A percentile compares a stretch with the other conserved stretches of the same genome.
These are phyloP conservation scores for Brettanomyces sp. DNA, from an alignment of 805 yeast genomes.

Conservation along the genomic window DNA sequence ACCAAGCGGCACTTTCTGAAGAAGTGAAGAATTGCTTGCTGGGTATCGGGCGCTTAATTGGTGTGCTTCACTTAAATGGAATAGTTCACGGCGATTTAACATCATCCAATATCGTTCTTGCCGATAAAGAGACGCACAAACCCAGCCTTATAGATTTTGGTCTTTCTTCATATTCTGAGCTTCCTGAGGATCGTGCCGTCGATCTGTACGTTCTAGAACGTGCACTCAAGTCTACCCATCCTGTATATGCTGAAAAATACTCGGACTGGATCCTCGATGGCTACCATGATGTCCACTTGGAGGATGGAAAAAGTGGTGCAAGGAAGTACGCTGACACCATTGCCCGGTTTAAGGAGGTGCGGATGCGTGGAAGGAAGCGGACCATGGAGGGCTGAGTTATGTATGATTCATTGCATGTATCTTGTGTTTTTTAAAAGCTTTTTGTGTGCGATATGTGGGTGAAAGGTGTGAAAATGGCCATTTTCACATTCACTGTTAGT, in stretches of 20 bases:
- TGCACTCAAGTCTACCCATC: constrained; percentile 87
- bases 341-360: constrained; percentile 68
- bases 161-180: constrained; percentile 60
- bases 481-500: too few relatives aligned
- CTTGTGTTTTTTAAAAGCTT: too few relatives aligned
- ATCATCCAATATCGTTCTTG: constrained; percentile 70
- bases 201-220: constrained; percentile 90
- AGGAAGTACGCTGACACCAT: constrained; percentile 44
- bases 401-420: too few relatives aligned
- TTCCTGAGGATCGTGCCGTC: constrained; percentile 94
- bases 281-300: constrained; percentile 34
- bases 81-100: constrained; percentile 93
- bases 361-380: constrained; percentile 90
- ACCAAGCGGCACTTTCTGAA: constrained; percentile 14
- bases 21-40: constrained; percentile 35
- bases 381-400: constrained; percentile 68
- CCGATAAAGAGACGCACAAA: constrained; percentile 10
- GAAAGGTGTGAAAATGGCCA: too few relatives aligned
- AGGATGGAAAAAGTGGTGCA: constrained; percentile 25
- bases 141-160: constrained; percentile 77
- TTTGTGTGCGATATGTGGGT: too few relatives aligned
- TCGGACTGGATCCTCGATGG: constrained; percentile 68
- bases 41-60: constrained; percentile 60
- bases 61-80: constrained; percentile 62
- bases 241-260: constrained; percentile 55